Evolutionary conservation across 2,329 filamentous ascomycete species (phyloP).

Genomic region (Penicillium rolfsii): DNA sequence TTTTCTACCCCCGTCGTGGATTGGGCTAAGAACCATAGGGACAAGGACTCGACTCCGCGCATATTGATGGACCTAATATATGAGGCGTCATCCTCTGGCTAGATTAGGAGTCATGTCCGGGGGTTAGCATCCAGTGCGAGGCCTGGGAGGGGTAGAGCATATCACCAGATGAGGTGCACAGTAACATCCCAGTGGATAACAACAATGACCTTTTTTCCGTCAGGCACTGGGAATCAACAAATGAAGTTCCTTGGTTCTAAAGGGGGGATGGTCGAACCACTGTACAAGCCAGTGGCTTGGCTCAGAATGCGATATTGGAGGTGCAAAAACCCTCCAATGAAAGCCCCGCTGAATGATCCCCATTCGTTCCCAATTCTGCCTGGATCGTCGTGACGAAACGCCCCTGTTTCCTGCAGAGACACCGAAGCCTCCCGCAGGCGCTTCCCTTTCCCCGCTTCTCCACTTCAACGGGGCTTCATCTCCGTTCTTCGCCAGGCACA

Average conservation of each 20-base stretch:
- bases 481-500: slow-evolving; percentile 1
- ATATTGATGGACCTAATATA: neutral
- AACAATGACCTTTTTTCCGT: neutral
- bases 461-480: neutral
- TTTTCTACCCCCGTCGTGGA: neutral
- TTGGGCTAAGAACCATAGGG: neutral
- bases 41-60: neutral
- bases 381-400: slow-evolving; percentile 1
- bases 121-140: neutral
- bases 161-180: neutral
- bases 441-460: slow-evolving; percentile 6
- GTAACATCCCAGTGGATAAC: neutral
- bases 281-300: neutral
- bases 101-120: neutral
- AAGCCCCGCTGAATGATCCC: neutral
- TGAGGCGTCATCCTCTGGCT: neutral
- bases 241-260: neutral
- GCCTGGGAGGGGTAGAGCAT: neutral
- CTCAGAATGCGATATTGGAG: neutral
- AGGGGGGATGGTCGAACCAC: neutral
- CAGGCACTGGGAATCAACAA: neutral
- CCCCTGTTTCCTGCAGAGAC: neutral
- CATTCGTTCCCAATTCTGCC: neutral
- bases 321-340: slow-evolving; percentile 10
- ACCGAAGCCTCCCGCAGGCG: neutral